phyloP scores from a whole-genome alignment of 169 alveolate species.

The Perkinsus chesapeaki region DNA sequence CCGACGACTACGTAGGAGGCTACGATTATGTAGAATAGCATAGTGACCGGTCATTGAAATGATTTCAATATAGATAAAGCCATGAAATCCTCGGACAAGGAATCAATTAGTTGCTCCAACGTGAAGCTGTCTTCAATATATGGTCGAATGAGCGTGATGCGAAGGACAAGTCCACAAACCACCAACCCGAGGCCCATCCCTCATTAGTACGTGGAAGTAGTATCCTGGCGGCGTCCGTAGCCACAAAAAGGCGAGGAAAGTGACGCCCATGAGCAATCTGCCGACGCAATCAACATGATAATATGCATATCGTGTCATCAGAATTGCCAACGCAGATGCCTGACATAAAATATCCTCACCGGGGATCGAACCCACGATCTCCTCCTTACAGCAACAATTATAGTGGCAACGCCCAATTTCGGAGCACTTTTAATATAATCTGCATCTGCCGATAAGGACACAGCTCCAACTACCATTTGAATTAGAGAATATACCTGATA shows the following conservation, averaged over 20 bases:
- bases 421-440: not conserved
- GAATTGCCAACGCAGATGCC: not conserved
- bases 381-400: not conserved
- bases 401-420: not conserved
- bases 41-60: too few relatives aligned
- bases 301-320: not conserved
- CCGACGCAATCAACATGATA: not conserved
- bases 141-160: too few relatives aligned
- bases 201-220: not conserved
- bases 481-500: not conserved
- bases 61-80: too few relatives aligned
- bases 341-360: not conserved
- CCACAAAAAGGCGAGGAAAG: not conserved
- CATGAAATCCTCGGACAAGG: too few relatives aligned
- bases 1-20: too few relatives aligned
- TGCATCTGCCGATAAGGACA: not conserved
- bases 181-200: not conserved
- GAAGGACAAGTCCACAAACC: too few relatives aligned
- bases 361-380: not conserved
- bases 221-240: not conserved
- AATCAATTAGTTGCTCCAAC: too few relatives aligned
- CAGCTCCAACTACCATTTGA: not conserved
- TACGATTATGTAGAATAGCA: too few relatives aligned
- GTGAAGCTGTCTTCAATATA: too few relatives aligned
- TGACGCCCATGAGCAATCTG: not conserved